Base-by-base conservation (phyloP, 2,329 filamentous ascomycete species). In the Stemphylium lycopersici region DNA sequence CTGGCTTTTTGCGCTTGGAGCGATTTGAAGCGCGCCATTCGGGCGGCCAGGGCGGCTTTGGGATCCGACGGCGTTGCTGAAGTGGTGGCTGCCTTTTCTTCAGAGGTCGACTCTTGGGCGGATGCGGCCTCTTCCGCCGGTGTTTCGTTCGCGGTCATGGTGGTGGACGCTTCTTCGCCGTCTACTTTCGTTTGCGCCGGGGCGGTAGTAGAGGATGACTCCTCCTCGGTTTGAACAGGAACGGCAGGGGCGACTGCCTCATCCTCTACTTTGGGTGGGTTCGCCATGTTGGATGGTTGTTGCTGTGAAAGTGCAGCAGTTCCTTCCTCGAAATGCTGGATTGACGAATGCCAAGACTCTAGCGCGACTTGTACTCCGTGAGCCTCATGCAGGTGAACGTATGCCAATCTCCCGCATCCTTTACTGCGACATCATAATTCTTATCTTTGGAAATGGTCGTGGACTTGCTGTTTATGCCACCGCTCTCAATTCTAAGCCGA, bases 21-120 rank as follows among this genome's bases (percentile, higher is more conserved):
- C 3, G 90, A 89, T 73, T 92, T 93, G 81, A 97, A 97, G 61
- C 90, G 87, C 44, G 90, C 90, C 76, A 75, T 70, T 52, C 72
- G 72, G n/a, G 72, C 68, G 16, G 68, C 68, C 47, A 73, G 69
- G 13, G 71, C 71, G 45, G 67, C 59, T 66, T 73, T 72, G 29
- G 69, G 47, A 44, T 72, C 66, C 4, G 56, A 33, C 15, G 48
- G 20, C 13, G 54, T 20, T 20, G 59, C 51, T 31, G 58, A 32
- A 2, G 51, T 26, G 6, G 29, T 4, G n/a, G 58, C 29, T 6
- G 45, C 48, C 16, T 54, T 29, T 31, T 54, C 50, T 43, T 57
- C 48, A 22, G 56, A 5, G 6, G 31, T 4, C 12, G 41, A 33
- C 7, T 55, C 52, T 20, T 32, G n/a, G 4, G 22, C 22, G 29